Percentiles rank a stretch among this genome's conserved stretches.
phyloP scores from a whole-genome alignment of 2,329 filamentous ascomycete species.

The Neocucurbitaria cava region DNA sequence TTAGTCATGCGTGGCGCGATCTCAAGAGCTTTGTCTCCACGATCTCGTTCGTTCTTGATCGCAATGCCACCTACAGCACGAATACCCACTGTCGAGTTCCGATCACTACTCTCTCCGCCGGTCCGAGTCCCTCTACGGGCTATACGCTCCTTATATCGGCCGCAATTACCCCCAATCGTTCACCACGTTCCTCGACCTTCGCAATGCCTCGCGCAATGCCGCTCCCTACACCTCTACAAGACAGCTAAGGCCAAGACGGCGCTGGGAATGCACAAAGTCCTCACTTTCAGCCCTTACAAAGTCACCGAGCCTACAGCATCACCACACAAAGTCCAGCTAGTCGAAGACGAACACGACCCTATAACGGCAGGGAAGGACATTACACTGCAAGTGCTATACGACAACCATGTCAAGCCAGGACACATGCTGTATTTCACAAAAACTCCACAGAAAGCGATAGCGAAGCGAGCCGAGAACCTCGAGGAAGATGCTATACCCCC shows the following conservation, averaged over 20 bases:
- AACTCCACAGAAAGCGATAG: constrained; percentile 1
- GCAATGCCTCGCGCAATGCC: constrained; percentile 27
- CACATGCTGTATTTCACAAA: constrained; percentile 24
- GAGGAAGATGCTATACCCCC: constrained; percentile 1
- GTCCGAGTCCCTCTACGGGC: constrained; percentile 18
- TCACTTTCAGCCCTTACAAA: constrained; percentile 23
- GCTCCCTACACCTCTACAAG: constrained; percentile 37
- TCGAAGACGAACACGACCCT: constrained; percentile 2
- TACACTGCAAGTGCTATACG: constrained; percentile 26
- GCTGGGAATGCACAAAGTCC: constrained; percentile 35
- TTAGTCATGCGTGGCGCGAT: constrained; percentile 5
- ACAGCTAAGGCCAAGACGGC: constrained; percentile 30
- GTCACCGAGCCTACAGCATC: constrained; percentile 11
- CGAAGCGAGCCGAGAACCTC: constrained; percentile 3
- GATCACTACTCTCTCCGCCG: constrained; percentile 28
- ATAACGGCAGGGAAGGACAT: constrained; percentile 17
- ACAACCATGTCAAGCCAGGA: constrained; percentile 27
- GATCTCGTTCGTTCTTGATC: not conserved
- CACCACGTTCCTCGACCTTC: constrained; percentile 2
- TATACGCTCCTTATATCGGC: constrained; percentile 18
- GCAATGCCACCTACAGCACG: constrained; percentile 21
- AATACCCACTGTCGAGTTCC: constrained; percentile 21
- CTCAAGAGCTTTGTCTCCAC: constrained; percentile 6
- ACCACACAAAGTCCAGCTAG: constrained; percentile 28
- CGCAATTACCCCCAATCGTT: constrained; percentile 13